Evolutionary conservation across 805 yeast species (phyloP), one percentile per base, ranked within the genome.

Genomic region (Blastobotrys americana): DNA sequence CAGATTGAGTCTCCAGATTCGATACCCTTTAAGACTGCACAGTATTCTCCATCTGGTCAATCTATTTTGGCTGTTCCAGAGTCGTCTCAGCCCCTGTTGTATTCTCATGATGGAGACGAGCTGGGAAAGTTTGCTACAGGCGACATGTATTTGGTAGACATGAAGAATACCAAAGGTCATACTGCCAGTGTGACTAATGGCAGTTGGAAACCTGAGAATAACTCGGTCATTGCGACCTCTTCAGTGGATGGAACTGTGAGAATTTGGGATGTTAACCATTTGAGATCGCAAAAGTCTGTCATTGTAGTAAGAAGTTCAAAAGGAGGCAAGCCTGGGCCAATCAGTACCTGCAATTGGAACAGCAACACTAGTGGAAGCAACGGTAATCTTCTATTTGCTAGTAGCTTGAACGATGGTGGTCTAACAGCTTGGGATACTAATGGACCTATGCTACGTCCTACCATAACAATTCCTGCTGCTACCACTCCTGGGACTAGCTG

Each of bases 101-200:
- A 37, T 35, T 45, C 58, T 10, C 41, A 63, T 19, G 60, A 60
- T 36, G 66, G 66, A 3, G 38, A 40, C 2, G 54, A 51, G 31
- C 42, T 55, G 21, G 53, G 45, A 1, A 59, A 57, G 36, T 64
- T 46, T 36, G 49, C 41, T 8, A 51, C 55, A 3, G 69, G 69
- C 2, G 69, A 65, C 39, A 58, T 57, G 60, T 65, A 66, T 48
- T 44, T 65, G 18, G 55, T 58, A 16, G 68, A 66, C 35, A 50
- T 65, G 54, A 52, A 53, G 39, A 61, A 63, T 42, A 65, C 69
- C 5, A 55, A 53, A 33, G 69, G 69, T 16, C 69, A 65, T 46
- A 47, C 55, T 4, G 59, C 65, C 2, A 63, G 52, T 37, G 44
- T 66, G 5, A 55, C 58, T 5, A 27, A 50, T 21, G 65, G 56